Conservation (phyloP, 148 eudicot species). For the Polygonum maritimum region DNA sequence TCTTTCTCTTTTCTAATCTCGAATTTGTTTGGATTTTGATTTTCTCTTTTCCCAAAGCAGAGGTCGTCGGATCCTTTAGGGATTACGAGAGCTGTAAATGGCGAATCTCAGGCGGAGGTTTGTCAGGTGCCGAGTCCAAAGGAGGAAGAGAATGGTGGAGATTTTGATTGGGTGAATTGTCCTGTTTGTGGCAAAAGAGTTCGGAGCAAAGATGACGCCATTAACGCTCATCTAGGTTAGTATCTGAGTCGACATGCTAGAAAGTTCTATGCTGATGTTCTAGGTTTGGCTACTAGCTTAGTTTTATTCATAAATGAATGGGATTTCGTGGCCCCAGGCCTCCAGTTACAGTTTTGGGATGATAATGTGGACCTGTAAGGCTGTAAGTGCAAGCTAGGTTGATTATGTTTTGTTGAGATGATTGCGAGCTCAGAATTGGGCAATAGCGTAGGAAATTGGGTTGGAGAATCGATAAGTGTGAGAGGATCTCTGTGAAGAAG, state of each 20-base stretch:
- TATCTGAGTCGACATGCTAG: background rate
- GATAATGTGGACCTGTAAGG: background rate
- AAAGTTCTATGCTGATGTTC: background rate
- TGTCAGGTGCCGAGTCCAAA: background rate
- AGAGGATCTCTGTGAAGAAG: background rate
- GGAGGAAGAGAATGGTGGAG: constrained; percentile 7
- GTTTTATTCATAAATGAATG: background rate
- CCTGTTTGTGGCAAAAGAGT: constrained; percentile 47
- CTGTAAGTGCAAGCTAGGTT: background rate
- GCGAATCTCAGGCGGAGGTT: constrained; percentile 1
- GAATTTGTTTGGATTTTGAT: background rate
- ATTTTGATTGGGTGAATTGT: constrained; percentile 29
- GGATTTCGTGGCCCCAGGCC: background rate
- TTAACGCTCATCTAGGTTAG: constrained; percentile 63
- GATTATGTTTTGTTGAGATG: background rate
- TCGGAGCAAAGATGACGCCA: constrained; percentile 30
- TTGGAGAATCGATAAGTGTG: background rate
- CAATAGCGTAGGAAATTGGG: background rate
- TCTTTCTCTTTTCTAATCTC: background rate
- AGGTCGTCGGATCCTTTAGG: constrained; percentile 12
- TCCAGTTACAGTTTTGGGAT: background rate
- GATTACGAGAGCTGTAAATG: background rate
- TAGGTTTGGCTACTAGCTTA: background rate
- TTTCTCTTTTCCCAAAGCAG: constrained; percentile 9
- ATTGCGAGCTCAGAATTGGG: background rate